Evolutionary conservation across 305 asterid genomes (phyloP).

Genomic region (Monarda citriodora): DNA sequence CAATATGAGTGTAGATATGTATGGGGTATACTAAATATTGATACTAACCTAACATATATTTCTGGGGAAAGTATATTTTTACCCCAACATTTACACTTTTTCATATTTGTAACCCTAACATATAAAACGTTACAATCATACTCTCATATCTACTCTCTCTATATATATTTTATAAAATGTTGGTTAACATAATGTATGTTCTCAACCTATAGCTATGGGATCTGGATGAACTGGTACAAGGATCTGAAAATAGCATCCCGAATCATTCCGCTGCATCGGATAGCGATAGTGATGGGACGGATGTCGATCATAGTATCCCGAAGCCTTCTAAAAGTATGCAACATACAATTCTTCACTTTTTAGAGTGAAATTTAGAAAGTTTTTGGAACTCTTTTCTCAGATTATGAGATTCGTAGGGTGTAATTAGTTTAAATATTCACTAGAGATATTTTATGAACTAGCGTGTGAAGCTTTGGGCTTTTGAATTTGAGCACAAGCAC

Average conservation of each 20-base stretch:
- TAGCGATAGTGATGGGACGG: conserved; percentile 82
- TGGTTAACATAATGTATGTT: neutral
- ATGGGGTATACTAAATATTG: no score
- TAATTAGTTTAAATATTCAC: no score
- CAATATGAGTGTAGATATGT: no score
- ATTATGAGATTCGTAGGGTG: no score
- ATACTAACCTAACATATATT: no score
- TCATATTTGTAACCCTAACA: no score
- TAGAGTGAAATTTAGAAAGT: neutral
- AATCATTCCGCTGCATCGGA: conserved; percentile 46
- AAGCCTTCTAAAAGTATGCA: conserved; percentile 75
- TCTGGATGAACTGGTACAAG: conserved; percentile 80
- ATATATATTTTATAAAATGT: no score
- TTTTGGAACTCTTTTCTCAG: neutral
- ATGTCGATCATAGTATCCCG: conserved; percentile 51
- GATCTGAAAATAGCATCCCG: conserved; percentile 34
- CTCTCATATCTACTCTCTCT: no score
- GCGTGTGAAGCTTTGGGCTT: neutral
- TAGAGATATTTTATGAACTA: neutral
- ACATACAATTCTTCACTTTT: neutral
- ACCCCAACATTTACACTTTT: no score
- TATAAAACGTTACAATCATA: no score
- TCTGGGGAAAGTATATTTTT: neutral
- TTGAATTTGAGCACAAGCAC: no score
- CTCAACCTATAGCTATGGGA: conserved; percentile 66